A percentile compares a stretch with the other conserved stretches of the same genome.
These are phyloP conservation scores for Cordyceps fumosorosea DNA, from an alignment of 2,329 filamentous ascomycete genomes.

Conservation along the genomic window DNA sequence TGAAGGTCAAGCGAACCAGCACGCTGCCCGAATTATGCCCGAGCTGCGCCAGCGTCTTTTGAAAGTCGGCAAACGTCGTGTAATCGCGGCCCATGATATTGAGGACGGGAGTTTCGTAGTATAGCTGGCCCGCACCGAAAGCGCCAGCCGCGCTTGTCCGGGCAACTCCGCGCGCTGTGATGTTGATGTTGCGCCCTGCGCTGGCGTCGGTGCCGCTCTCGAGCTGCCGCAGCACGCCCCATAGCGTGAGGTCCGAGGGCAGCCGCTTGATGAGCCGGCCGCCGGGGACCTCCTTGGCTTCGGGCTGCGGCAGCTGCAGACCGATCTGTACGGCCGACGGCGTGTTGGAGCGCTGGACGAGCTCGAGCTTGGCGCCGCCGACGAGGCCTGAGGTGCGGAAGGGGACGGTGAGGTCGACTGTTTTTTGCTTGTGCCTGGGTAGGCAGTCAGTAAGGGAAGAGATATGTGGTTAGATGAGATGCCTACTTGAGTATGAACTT, in stretches of 20 bases:
- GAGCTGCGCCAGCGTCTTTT: conserved; percentile 81
- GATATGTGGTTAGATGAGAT: background rate
- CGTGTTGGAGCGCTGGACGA: conserved; percentile 80
- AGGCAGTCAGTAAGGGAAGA: background rate
- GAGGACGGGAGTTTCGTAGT: conserved; percentile 81
- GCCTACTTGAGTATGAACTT: conserved; percentile 75
- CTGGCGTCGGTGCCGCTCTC: conserved; percentile 68
- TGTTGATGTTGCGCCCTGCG: conserved; percentile 58
- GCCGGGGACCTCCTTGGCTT: conserved; percentile 55
- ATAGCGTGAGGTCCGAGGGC: conserved; percentile 79
- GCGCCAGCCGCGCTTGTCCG: conserved; percentile 46
- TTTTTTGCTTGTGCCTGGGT: conserved; percentile 72
- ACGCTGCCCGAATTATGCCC: conserved; percentile 81
- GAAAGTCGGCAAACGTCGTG: conserved; percentile 69
- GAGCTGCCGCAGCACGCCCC: conserved; percentile 84
- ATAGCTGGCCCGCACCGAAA: conserved; percentile 64
- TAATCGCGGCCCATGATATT: conserved; percentile 79
- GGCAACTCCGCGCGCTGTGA: conserved; percentile 77
- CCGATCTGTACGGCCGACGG: conserved; percentile 81
- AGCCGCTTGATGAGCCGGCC: conserved; percentile 77
- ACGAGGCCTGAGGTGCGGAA: conserved; percentile 77
- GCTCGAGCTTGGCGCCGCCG: conserved; percentile 84
- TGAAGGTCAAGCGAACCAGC: conserved; percentile 71
- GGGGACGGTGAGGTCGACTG: conserved; percentile 76
- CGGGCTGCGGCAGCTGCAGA: conserved; percentile 72